A percentile compares a stretch with the other conserved stretches of the same genome.
These are phyloP conservation scores for Dendrobium huoshanense DNA, from an alignment of 106 monocot species.

Conservation along the genomic window DNA sequence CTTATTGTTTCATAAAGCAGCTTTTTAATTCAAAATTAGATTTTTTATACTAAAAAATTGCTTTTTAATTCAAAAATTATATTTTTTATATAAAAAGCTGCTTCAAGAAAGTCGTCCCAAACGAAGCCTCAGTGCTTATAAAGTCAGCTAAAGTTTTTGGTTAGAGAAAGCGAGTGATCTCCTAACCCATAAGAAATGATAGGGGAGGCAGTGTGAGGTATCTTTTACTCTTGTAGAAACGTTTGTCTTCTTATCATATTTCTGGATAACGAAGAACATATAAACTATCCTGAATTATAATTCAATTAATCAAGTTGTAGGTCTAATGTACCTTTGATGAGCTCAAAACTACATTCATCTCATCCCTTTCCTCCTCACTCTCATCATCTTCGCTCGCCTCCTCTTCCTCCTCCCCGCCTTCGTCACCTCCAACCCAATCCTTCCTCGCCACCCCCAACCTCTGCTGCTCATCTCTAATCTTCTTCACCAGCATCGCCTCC, in stretches of 20 bases:
- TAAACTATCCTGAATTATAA: background rate
- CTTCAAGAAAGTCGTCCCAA: too few relatives aligned
- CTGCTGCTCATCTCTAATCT: conserved; percentile 76
- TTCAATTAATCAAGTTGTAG: background rate
- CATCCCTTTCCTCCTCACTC: conserved; percentile 28
- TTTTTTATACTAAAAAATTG: too few relatives aligned
- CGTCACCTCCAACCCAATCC: conserved; percentile 67
- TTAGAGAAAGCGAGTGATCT: background rate
- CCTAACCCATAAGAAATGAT: background rate
- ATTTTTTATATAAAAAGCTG: too few relatives aligned
- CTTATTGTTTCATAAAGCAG: too few relatives aligned
- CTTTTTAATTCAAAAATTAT: too few relatives aligned
- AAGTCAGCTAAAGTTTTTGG: background rate
- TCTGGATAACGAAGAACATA: background rate
- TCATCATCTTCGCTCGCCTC: conserved; percentile 50
- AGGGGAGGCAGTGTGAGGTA: background rate
- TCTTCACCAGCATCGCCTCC: conserved; percentile 56
- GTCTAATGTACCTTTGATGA: background rate
- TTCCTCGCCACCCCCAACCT: conserved; percentile 57
- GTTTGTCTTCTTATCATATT: background rate
- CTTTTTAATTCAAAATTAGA: too few relatives aligned
- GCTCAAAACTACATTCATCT: background rate
- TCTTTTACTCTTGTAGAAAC: background rate
- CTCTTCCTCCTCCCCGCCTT: conserved; percentile 24
- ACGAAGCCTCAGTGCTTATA: background rate